phyloP scores from a whole-genome alignment of 768 basidiomycete species.

The Strobilomyces dryophilus region DNA sequence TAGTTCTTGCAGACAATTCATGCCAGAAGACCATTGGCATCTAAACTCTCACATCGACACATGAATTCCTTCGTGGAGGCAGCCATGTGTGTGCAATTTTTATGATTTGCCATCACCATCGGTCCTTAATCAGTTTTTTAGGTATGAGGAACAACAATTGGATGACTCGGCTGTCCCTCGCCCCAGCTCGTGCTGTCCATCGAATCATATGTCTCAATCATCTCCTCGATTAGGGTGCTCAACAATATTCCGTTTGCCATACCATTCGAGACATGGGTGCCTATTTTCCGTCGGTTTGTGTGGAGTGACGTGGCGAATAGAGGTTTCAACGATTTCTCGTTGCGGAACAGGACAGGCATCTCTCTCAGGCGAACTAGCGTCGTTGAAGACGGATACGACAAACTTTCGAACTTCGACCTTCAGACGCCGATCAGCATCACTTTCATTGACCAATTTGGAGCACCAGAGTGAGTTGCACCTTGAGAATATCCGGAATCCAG shows the following conservation, averaged over 20 bases:
- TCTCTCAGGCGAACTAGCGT: conserved; percentile 61
- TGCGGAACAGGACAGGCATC: conserved; percentile 24
- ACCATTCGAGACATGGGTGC: conserved; percentile 87
- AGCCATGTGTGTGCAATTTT: conserved; percentile 77
- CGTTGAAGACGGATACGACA: conserved; percentile 89
- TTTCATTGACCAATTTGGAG: conserved; percentile 90
- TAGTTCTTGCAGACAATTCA: conserved; percentile 83
- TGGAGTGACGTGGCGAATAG: conserved; percentile 47
- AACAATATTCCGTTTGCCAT: conserved; percentile 96
- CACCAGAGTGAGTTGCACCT: conserved; percentile 62
- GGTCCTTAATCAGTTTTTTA: conserved; percentile 22
- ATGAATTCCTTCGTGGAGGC: conserved; percentile 78
- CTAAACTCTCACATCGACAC: conserved; percentile 56
- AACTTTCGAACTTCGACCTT: conserved; percentile 70
- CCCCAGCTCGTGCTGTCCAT: conserved; percentile 58
- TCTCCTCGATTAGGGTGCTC: conserved; percentile 81
- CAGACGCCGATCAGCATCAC: conserved; percentile 82
- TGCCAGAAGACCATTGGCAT: conserved; percentile 83
- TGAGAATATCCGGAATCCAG: not conserved
- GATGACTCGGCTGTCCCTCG: conserved; percentile 26
- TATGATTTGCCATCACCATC: conserved; percentile 35
- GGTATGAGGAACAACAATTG: conserved; percentile 62
- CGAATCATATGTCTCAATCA: conserved; percentile 54
- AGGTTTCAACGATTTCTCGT: too few relatives aligned
- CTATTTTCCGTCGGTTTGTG: conserved; percentile 85